phyloP scores from a whole-genome alignment of 176 grass and related monocot genomes.

The Leersia perrieri region DNA sequence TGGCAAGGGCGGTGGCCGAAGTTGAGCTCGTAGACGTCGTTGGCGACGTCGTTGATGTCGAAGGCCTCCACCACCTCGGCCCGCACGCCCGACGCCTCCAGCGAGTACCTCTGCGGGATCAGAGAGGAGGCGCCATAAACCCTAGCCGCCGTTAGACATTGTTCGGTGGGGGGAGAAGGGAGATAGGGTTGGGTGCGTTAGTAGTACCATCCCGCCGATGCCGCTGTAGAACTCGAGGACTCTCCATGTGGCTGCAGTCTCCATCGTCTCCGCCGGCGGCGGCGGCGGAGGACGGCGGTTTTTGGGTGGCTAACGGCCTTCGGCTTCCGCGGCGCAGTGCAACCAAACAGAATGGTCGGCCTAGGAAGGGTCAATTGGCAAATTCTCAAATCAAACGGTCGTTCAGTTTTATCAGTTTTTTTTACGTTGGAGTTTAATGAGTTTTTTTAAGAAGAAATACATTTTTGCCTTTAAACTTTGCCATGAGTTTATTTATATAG shows the following conservation, averaged over 20 bases:
- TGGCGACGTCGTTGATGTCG: constrained; percentile 89
- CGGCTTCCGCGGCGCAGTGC: no score
- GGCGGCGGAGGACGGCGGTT: neutral
- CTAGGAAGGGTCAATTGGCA: no score
- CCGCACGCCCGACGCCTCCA: constrained; percentile 50
- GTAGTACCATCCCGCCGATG: constrained; percentile 81
- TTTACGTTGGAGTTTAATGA: no score
- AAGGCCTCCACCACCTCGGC: constrained; percentile 83
- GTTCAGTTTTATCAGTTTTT: no score
- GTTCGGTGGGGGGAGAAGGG: neutral
- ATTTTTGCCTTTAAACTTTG: no score
- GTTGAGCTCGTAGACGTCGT: constrained; percentile 91
- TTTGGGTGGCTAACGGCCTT: no score
- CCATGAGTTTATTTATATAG: no score
- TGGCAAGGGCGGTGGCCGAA: constrained; percentile 86
- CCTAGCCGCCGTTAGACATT: constrained; percentile 34
- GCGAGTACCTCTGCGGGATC: constrained; percentile 66
- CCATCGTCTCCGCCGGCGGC: constrained; percentile 39
- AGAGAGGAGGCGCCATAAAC: constrained; percentile 15
- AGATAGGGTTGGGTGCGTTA: neutral
- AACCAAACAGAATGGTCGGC: no score
- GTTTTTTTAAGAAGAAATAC: no score
- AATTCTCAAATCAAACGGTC: no score
- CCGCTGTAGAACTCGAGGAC: constrained; percentile 99
- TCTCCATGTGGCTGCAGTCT: constrained; percentile 42